phyloP scores from a whole-genome alignment of 352 stramenopile genomes.

The Bremia lactucae region DNA sequence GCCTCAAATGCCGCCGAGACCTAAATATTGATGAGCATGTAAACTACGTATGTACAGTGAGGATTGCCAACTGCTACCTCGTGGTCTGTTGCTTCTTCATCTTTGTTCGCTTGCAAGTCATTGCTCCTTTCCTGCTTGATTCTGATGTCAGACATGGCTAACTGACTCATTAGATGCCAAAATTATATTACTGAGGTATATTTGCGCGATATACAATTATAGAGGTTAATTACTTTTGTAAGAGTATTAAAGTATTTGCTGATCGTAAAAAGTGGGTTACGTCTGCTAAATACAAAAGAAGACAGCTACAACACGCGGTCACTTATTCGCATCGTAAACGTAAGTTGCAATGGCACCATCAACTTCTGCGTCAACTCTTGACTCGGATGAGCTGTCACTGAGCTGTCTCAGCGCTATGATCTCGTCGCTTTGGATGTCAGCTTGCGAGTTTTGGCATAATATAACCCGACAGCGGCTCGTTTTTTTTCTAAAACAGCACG shows the following conservation, averaged over 20 bases:
- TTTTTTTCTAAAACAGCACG: constrained; percentile 37
- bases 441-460: constrained; percentile 2
- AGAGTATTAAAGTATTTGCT: constrained; percentile 1
- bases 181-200: not conserved
- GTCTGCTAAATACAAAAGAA: too few species aligned
- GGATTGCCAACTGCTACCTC: constrained; percentile 3
- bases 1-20: constrained; percentile 9
- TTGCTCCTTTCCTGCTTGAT: constrained; percentile 9
- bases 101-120: not conserved
- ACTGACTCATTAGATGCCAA: not conserved
- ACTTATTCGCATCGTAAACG: too few species aligned
- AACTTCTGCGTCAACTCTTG: constrained; percentile 10
- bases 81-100: not conserved
- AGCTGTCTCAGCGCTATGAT: constrained; percentile 3
- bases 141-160: constrained; percentile 4
- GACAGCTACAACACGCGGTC: too few species aligned
- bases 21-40: too few species aligned
- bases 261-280: not conserved
- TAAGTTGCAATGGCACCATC: constrained; percentile 11
- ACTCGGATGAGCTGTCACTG: constrained; percentile 6
- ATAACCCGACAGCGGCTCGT: constrained; percentile 22
- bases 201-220: not conserved
- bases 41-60: not conserved
- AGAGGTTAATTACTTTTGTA: not conserved
- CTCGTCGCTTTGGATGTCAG: constrained; percentile 9